Percentiles rank a stretch among this genome's conserved stretches.
Evolutionary conservation across 805 yeast genomes (phyloP).

Genomic region (Tetrapisispora nanseiensis): DNA sequence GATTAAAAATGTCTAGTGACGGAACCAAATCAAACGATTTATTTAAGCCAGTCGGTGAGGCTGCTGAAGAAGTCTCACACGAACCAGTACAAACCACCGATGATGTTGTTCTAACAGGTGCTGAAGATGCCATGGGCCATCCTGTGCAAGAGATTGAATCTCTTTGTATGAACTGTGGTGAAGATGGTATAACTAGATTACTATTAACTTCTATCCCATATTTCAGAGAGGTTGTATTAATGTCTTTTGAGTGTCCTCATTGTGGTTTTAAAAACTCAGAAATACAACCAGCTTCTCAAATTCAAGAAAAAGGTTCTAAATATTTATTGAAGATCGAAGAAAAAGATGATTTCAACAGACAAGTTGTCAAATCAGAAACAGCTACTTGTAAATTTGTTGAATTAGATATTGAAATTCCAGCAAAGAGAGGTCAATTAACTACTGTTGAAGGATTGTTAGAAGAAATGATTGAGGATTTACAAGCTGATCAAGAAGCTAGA

Average conservation of each 20-base stretch:
- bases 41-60: constrained; percentile 52
- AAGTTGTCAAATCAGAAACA: constrained; percentile 83
- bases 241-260: constrained; percentile 94
- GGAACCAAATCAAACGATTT: constrained; percentile 30
- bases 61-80: constrained; percentile 38
- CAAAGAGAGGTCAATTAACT: constrained; percentile 86
- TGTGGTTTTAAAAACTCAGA: constrained; percentile 88
- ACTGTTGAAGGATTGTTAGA: constrained; percentile 81
- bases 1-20: constrained; percentile 3
- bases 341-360: constrained; percentile 72
- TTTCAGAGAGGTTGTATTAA: constrained; percentile 80
- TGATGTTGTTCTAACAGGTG: constrained; percentile 60
- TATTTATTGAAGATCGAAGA: constrained; percentile 60
- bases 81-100: constrained; percentile 23
- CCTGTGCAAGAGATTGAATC: constrained; percentile 95
- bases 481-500: constrained; percentile 73
- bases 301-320: constrained; percentile 79
- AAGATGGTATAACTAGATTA: constrained; percentile 75
- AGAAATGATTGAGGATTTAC: constrained; percentile 77
- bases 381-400: constrained; percentile 74
- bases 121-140: constrained; percentile 75
- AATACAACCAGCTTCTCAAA: constrained; percentile 89
- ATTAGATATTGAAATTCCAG: constrained; percentile 88
- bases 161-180: constrained; percentile 89
- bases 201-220: constrained; percentile 83